phyloP scores from a whole-genome alignment of 257 asterid species.

The Lantana camara region DNA sequence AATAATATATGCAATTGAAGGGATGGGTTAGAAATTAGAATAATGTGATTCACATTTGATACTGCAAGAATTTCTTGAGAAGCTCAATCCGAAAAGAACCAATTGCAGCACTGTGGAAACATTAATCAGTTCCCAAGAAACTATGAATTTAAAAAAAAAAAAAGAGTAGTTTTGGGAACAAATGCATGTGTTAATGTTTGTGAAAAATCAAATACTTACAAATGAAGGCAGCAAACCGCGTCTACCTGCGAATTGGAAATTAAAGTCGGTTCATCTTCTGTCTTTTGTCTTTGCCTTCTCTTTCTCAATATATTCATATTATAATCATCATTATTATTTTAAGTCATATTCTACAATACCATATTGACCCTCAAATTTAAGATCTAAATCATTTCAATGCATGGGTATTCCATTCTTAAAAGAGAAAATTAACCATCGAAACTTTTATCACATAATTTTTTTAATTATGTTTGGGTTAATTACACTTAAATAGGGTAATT shows the following conservation, averaged over 20 bases:
- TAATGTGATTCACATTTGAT: conserved; percentile 25
- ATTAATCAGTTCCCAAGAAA: conserved; percentile 26
- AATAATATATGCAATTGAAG: too few species aligned
- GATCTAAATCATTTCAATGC: too few species aligned
- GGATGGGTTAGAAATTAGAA: neutral
- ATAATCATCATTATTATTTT: too few species aligned
- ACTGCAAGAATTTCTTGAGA: conserved; percentile 26
- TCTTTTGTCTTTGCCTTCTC: neutral
- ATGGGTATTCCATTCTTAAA: too few species aligned
- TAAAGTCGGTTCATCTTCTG: conserved; percentile 36
- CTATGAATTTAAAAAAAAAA: neutral
- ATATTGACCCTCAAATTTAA: too few species aligned
- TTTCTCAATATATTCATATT: too few species aligned
- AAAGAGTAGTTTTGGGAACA: neutral
- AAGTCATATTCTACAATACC: too few species aligned
- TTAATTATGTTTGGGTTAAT: too few species aligned
- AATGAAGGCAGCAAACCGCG: conserved; percentile 30
- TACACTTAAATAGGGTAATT: too few species aligned
- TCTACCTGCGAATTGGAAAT: conserved; percentile 7
- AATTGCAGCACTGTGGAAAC: conserved; percentile 6
- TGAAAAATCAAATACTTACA: conserved; percentile 15
- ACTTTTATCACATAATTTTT: too few species aligned
- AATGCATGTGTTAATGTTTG: too few species aligned
- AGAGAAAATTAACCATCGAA: too few species aligned
- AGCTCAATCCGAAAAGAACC: conserved; percentile 17